These are phyloP conservation scores for Peterozyma toletana DNA, from an alignment of 805 yeast species.

Conservation along the genomic window DNA sequence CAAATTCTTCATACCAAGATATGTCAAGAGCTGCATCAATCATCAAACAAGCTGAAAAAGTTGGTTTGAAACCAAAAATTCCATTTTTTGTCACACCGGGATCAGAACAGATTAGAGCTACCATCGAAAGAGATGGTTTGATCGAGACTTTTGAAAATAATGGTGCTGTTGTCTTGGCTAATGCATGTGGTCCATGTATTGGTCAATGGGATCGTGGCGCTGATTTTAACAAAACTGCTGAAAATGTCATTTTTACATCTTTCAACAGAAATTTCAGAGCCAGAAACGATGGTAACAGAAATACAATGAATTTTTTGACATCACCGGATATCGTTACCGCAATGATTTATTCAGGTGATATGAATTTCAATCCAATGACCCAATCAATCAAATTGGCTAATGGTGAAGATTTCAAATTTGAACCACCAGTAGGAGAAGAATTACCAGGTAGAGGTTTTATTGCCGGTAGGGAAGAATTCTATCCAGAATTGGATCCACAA, in stretches of 20 bases:
- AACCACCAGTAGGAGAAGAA: constrained; percentile 86
- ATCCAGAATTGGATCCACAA: constrained; percentile 49
- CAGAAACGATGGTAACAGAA: constrained; percentile 97
- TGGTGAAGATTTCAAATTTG: constrained; percentile 85
- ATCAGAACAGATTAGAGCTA: constrained; percentile 97
- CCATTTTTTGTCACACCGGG: constrained; percentile 96
- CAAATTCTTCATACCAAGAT: constrained; percentile 97
- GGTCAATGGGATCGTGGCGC: constrained; percentile 97
- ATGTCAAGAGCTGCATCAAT: constrained; percentile 95
- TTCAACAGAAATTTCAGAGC: constrained; percentile 98
- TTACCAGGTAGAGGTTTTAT: constrained; percentile 88
- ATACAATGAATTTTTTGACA: constrained; percentile 93
- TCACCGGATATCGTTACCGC: constrained; percentile 97
- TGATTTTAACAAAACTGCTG: constrained; percentile 87
- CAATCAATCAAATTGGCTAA: constrained; percentile 82
- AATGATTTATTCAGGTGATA: constrained; percentile 91
- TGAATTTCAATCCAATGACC: constrained; percentile 92
- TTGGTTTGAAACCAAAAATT: constrained; percentile 87
- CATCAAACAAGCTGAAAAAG: constrained; percentile 82
- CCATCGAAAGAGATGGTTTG: constrained; percentile 94
- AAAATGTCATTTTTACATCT: constrained; percentile 94
- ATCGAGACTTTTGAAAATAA: constrained; percentile 81
- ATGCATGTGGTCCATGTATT: constrained; percentile 99
- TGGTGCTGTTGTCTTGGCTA: constrained; percentile 92
- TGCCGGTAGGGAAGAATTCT: constrained; percentile 61